Conservation (phyloP, 2,329 filamentous ascomycete species). For the Huntiella bhutanensis region DNA sequence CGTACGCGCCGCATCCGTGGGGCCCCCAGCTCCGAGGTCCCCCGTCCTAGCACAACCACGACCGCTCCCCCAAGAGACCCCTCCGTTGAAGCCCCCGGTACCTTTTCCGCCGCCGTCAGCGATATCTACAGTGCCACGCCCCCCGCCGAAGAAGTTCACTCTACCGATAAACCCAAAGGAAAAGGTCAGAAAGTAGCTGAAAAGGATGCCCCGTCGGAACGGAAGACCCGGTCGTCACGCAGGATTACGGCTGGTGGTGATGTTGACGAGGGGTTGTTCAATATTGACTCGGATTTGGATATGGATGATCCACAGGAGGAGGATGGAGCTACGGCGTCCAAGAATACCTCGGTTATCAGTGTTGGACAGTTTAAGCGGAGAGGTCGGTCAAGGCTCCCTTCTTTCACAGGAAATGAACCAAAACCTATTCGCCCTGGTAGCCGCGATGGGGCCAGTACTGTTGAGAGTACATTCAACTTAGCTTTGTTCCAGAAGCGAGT, state of each 20-base stretch:
- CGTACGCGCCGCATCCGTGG: slow-evolving; percentile 12
- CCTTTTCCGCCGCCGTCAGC: slow-evolving; percentile 15
- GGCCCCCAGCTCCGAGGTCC: slow-evolving; percentile 3
- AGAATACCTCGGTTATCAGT: slow-evolving; percentile 28
- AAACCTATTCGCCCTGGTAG: slow-evolving; percentile 34
- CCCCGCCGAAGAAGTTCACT: not conserved
- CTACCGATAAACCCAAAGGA: not conserved
- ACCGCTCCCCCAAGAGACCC: not conserved
- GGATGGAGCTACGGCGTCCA: slow-evolving; percentile 15
- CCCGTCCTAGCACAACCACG: slow-evolving; percentile 2
- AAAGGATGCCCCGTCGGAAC: not conserved
- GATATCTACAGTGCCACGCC: slow-evolving; percentile 11
- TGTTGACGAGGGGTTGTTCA: slow-evolving; percentile 29
- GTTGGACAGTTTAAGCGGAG: slow-evolving; percentile 27
- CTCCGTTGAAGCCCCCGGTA: slow-evolving; percentile 1
- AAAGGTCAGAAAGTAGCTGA: not conserved
- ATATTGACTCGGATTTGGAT: slow-evolving; percentile 23
- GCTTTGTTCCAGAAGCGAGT: slow-evolving; percentile 37
- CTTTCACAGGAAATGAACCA: slow-evolving; percentile 31
- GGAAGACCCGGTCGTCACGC: slow-evolving; percentile 11
- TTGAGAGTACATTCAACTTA: slow-evolving; percentile 34
- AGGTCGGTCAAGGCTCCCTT: slow-evolving; percentile 28
- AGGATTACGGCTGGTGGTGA: slow-evolving; percentile 30
- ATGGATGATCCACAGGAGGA: slow-evolving; percentile 18
- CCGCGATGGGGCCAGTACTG: slow-evolving; percentile 26